Conservation (phyloP, 768 basidiomycete species). For the Podaxis sp. region DNA sequence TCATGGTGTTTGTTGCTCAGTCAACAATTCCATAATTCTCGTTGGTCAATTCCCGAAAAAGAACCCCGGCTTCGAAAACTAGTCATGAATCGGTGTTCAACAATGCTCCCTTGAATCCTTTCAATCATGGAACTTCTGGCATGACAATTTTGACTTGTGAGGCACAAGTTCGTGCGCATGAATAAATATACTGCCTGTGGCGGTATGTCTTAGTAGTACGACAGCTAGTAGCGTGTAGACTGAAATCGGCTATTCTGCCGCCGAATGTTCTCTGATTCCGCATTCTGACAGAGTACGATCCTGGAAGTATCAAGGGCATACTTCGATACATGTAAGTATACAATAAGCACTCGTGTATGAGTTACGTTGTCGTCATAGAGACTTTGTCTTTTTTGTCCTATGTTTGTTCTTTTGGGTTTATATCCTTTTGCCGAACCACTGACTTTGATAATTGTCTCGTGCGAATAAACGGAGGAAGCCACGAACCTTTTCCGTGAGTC, state of each 20-base stretch:
- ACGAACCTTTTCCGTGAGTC: neutral
- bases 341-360: neutral
- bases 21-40: neutral
- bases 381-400: conserved; percentile 3
- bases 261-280: no score
- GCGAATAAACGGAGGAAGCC: neutral
- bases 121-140: neutral
- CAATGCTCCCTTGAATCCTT: neutral
- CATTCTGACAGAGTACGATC: neutral
- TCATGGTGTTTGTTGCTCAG: neutral
- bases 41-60: neutral
- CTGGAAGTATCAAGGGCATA: neutral
- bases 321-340: neutral
- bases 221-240: no score
- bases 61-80: neutral
- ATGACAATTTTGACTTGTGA: no score
- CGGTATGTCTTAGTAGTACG: no score
- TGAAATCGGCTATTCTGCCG: no score
- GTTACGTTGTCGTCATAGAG: neutral
- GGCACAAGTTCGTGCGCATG: no score
- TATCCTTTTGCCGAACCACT: neutral
- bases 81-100: no score
- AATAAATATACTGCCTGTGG: no score
- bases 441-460: neutral
- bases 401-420: neutral